Conservation (phyloP, 495 filamentous ascomycete genomes). For the Neurospora hispaniola region DNA sequence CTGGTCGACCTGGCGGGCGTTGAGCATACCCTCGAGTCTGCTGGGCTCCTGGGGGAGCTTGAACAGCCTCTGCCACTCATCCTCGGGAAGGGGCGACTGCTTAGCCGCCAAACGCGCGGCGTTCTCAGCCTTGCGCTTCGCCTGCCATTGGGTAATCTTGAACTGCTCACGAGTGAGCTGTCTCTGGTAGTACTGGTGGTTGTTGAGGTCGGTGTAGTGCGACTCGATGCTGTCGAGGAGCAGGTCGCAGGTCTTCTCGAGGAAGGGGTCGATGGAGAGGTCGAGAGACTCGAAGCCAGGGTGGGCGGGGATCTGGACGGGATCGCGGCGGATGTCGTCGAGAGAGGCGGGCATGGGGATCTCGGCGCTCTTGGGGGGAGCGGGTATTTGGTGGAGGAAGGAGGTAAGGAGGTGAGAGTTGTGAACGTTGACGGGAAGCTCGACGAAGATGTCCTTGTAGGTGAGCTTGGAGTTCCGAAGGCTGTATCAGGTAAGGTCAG, state of each 20-base stretch:
- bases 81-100: slow-evolving; percentile 81
- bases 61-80: slow-evolving; percentile 96
- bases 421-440: slow-evolving; percentile 86
- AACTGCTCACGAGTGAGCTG: slow-evolving; percentile 90
- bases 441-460: slow-evolving; percentile 88
- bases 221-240: slow-evolving; percentile 92
- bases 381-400: slow-evolving; percentile 76
- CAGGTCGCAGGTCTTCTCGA: slow-evolving; percentile 96
- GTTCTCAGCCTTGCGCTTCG: slow-evolving; percentile 93
- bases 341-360: slow-evolving; percentile 65
- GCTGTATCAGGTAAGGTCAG: slow-evolving; percentile 37
- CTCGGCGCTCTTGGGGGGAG: slow-evolving; percentile 45
- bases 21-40: slow-evolving; percentile 82
- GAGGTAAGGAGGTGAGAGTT: slow-evolving; percentile 95
- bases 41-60: slow-evolving; percentile 93
- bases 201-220: slow-evolving; percentile 97
- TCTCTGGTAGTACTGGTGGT: slow-evolving; percentile 96
- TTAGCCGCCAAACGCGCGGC: slow-evolving; percentile 72
- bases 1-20: slow-evolving; percentile 92
- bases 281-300: slow-evolving; percentile 85
- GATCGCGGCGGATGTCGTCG: slow-evolving; percentile 52
- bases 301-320: slow-evolving; percentile 51
- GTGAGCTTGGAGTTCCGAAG: slow-evolving; percentile 85
- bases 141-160: slow-evolving; percentile 92
- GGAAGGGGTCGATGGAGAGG: slow-evolving; percentile 89